Conservation (phyloP, 1,284 basidiomycete genomes). For the Chalciporus sp. region DNA sequence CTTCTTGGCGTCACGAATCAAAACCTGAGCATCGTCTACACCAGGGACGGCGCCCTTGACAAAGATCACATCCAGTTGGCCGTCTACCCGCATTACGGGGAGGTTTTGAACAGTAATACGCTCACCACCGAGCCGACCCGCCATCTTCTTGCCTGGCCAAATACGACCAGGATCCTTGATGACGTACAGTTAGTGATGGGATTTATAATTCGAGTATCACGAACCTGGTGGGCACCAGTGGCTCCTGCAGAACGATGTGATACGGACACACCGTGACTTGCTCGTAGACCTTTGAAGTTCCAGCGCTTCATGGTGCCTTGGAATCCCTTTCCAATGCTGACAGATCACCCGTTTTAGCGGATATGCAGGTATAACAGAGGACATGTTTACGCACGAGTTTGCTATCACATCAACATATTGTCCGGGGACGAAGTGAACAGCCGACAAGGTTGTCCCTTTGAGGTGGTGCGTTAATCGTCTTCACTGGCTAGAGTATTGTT, state of each 20-base stretch:
- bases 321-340: constrained; percentile 95
- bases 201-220: constrained; percentile 21
- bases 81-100: constrained; percentile 87
- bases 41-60: constrained; percentile 79
- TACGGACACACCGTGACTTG: constrained; percentile 95
- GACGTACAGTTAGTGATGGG: constrained; percentile 17
- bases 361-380: neutral
- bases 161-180: constrained; percentile 89
- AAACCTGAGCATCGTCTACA: constrained; percentile 73
- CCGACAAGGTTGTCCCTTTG: constrained; percentile 85
- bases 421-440: constrained; percentile 96
- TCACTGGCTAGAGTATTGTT: neutral
- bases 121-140: constrained; percentile 88
- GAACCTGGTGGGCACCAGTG: constrained; percentile 92
- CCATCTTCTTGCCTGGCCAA: constrained; percentile 98
- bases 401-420: constrained; percentile 95
- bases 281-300: constrained; percentile 90
- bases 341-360: constrained; percentile 10
- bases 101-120: constrained; percentile 90
- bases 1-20: constrained; percentile 86
- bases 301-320: constrained; percentile 98
- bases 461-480: neutral
- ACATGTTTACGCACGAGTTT: constrained; percentile 70
- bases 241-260: constrained; percentile 94
- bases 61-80: constrained; percentile 83